Evolutionary conservation across 1,284 basidiomycete genomes (phyloP).

Genomic region (Afroboletus lepidellus): DNA sequence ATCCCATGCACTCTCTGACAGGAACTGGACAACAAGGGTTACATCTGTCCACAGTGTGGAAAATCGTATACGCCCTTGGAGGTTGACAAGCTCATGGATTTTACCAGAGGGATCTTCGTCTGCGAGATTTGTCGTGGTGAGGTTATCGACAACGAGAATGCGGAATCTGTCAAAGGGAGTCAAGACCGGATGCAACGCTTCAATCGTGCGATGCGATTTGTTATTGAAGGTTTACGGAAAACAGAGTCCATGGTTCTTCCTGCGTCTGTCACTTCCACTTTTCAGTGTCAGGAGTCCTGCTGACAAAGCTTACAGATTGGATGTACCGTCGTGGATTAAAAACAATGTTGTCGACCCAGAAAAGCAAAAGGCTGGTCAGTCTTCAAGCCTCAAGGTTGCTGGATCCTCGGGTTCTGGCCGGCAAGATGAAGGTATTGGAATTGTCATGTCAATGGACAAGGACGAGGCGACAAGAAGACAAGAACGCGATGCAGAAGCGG

Average conservation of each 20-base stretch:
- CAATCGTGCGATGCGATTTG: conserved; percentile 86
- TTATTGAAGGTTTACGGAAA: conserved; percentile 84
- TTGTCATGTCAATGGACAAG: conserved; percentile 81
- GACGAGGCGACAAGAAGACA: conserved; percentile 67
- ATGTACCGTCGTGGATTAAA: conserved; percentile 78
- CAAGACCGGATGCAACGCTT: conserved; percentile 96
- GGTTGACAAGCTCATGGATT: conserved; percentile 79
- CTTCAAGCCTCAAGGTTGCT: conserved; percentile 65
- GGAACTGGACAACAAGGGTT: conserved; percentile 96
- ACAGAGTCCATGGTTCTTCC: conserved; percentile 60
- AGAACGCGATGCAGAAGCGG: conserved; percentile 69
- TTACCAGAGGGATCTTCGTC: conserved; percentile 56
- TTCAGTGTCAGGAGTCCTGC: background rate
- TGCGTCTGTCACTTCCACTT: conserved; percentile 47
- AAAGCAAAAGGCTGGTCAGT: conserved; percentile 50
- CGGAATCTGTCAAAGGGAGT: conserved; percentile 77
- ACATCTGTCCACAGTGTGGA: conserved; percentile 89
- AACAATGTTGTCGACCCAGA: conserved; percentile 60
- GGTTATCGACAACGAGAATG: conserved; percentile 89
- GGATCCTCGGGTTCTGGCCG: conserved; percentile 60
- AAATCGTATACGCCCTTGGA: conserved; percentile 87
- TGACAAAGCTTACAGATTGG: conserved; percentile 55
- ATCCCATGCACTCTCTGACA: conserved; percentile 32
- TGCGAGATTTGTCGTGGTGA: conserved; percentile 82
- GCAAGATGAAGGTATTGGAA: conserved; percentile 72